phyloP scores from a whole-genome alignment of 129 eudicot genomes.

The Tagetes patula region DNA sequence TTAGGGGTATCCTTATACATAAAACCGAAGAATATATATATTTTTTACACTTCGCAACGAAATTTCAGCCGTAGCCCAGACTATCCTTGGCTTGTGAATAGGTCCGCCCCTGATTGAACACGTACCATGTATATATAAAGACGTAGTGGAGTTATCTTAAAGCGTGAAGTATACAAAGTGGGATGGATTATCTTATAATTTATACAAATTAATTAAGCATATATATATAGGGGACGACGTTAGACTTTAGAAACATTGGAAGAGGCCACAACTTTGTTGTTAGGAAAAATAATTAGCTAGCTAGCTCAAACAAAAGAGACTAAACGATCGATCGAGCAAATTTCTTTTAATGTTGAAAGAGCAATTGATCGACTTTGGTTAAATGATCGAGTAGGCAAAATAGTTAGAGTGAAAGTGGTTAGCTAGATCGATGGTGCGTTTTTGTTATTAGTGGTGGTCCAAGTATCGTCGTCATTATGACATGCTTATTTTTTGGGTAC shows the following conservation, averaged over 20 bases:
- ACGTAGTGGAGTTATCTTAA: too few relatives aligned
- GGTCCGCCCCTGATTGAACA: too few relatives aligned
- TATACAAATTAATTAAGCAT: not conserved
- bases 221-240: too few relatives aligned
- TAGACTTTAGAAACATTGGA: not conserved
- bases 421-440: not conserved
- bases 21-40: too few relatives aligned
- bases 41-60: too few relatives aligned
- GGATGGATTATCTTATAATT: not conserved
- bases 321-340: not conserved
- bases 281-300: not conserved
- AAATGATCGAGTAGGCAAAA: slow-evolving; percentile 15
- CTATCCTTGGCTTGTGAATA: too few relatives aligned
- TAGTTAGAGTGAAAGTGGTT: slow-evolving; percentile 2
- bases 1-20: too few relatives aligned
- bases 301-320: not conserved
- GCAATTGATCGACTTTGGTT: not conserved
- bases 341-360: not conserved
- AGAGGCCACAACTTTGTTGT: slow-evolving; percentile 2
- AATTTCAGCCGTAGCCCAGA: too few relatives aligned
- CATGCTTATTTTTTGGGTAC: slow-evolving; percentile 17
- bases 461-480: slow-evolving; percentile 6
- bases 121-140: too few relatives aligned
- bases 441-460: slow-evolving; percentile 19
- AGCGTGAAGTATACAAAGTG: too few relatives aligned